Evolutionary conservation across 2,329 filamentous ascomycete genomes (phyloP), one percentile per base, ranked within the genome.

Genomic region (Botrytis pseudocinerea): DNA sequence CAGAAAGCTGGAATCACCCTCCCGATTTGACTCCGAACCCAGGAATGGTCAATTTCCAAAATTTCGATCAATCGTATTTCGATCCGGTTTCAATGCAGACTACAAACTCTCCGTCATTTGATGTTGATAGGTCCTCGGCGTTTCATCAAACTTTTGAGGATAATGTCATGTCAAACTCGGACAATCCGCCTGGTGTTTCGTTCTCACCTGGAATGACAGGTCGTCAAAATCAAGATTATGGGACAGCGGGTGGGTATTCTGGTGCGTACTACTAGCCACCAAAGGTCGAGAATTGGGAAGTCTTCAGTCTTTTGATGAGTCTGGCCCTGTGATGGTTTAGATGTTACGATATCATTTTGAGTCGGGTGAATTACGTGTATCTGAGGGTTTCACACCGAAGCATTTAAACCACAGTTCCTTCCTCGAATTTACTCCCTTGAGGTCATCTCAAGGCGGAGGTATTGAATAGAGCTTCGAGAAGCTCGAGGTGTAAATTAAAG

Each of bases 401-500:
- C 6, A 35, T 35, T 9, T 4, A 3, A 28, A 28, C 10, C 60
- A 14, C 60, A 3, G 42, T 1, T 40, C 0, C 14, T 18, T 35
- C 5, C 12, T n/a, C 14, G 25, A 14, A n/a, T 14, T 2, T 35
- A 4, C 7, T 40, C 8, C 2, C 18, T 7, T 18, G 5, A 7
- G 1, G 3, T 42, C 9, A 42, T 42, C 35, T 25, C 2, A 42
- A n/a, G 35, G 14, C 14, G 2, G 14, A 9, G n/a, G 9, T 28
- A 9, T 28, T 3, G 7, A 32, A 4, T 0, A 9, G 14, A 14
- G n/a, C 18, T 18, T 57, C 6, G n/a, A 32, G 3, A 7, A 9
- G n/a, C 9, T 7, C 9, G 14, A 7, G 7, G 1, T 28, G 7
- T 7, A 18, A n/a, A 2, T 32, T 25, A 32, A 18, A 0, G 8